Evolutionary conservation across 805 yeast species (phyloP).

Genomic region (Pichia cabralensis): DNA sequence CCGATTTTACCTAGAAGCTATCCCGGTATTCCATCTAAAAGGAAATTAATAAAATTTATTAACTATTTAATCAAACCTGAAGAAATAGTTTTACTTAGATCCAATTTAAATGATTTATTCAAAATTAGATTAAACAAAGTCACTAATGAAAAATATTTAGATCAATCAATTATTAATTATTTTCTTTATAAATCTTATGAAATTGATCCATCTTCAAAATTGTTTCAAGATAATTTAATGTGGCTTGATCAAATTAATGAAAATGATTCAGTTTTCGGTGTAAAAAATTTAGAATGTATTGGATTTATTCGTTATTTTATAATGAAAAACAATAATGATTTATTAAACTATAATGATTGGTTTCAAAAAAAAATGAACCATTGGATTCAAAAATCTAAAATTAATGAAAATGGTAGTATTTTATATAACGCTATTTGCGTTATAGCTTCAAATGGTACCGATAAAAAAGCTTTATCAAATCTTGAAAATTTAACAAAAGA

Average conservation of each 20-base stretch:
- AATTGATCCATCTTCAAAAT: slow-evolving; percentile 12
- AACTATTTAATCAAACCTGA: slow-evolving; percentile 15
- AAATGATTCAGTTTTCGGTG: slow-evolving; percentile 11
- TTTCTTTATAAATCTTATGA: slow-evolving; percentile 19
- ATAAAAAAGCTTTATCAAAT: background rate
- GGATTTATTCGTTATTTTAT: slow-evolving; percentile 18
- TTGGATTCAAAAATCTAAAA: slow-evolving; percentile 10
- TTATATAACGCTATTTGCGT: slow-evolving; percentile 3
- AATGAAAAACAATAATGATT: slow-evolving; percentile 8
- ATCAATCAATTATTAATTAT: slow-evolving; percentile 17
- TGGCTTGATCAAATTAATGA: slow-evolving; percentile 14
- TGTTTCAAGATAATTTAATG: slow-evolving; percentile 11
- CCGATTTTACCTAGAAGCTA: slow-evolving; percentile 18
- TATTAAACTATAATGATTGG: slow-evolving; percentile 7
- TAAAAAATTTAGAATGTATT: slow-evolving; percentile 18
- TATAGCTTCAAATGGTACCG: slow-evolving; percentile 2
- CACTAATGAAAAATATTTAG: slow-evolving; percentile 11
- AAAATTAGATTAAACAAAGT: slow-evolving; percentile 6
- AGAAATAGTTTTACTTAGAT: slow-evolving; percentile 16
- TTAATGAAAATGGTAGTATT: slow-evolving; percentile 4
- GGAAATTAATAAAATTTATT: slow-evolving; percentile 18
- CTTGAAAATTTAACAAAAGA: slow-evolving; percentile 3
- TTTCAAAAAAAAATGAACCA: slow-evolving; percentile 10
- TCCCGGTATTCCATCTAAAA: slow-evolving; percentile 20
- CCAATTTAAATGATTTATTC: slow-evolving; percentile 13